Conservation (phyloP, 352 stramenopile genomes). For the Phytophthora macrochlamydospora region DNA sequence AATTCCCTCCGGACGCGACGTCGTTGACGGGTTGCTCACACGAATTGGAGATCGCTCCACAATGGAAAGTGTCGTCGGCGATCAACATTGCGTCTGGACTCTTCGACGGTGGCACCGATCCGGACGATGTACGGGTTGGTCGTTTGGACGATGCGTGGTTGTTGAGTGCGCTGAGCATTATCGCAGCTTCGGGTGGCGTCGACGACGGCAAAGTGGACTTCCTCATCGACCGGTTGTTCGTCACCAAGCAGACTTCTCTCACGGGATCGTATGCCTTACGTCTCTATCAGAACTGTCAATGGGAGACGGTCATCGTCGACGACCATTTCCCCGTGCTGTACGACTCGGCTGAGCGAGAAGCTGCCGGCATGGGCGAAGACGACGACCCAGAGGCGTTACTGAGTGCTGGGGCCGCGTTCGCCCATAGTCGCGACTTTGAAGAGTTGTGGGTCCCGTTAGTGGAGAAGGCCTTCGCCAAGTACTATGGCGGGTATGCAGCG, state of each 20-base stretch:
- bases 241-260: constrained; percentile 90
- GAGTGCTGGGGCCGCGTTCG: constrained; percentile 85
- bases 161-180: constrained; percentile 90
- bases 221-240: constrained; percentile 90
- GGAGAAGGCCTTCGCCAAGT: constrained; percentile 94
- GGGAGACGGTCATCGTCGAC: constrained; percentile 93
- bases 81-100: constrained; percentile 90
- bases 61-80: constrained; percentile 84
- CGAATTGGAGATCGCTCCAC: constrained; percentile 53
- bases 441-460: constrained; percentile 93
- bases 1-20: constrained; percentile 85
- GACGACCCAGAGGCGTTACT: constrained; percentile 21
- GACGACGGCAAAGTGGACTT: constrained; percentile 89
- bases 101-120: constrained; percentile 92
- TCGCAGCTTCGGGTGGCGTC: constrained; percentile 88
- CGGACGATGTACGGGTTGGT: constrained; percentile 87
- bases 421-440: constrained; percentile 87
- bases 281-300: constrained; percentile 92
- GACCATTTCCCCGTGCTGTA: constrained; percentile 89
- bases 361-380: constrained; percentile 13
- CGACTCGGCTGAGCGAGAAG: constrained; percentile 34
- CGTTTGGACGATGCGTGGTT: constrained; percentile 90
- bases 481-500: constrained; percentile 88
- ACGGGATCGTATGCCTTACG: constrained; percentile 92
- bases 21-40: constrained; percentile 71